Evolutionary conservation across 768 basidiomycete genomes (phyloP).

Genomic region (Holtermannia corniformis): DNA sequence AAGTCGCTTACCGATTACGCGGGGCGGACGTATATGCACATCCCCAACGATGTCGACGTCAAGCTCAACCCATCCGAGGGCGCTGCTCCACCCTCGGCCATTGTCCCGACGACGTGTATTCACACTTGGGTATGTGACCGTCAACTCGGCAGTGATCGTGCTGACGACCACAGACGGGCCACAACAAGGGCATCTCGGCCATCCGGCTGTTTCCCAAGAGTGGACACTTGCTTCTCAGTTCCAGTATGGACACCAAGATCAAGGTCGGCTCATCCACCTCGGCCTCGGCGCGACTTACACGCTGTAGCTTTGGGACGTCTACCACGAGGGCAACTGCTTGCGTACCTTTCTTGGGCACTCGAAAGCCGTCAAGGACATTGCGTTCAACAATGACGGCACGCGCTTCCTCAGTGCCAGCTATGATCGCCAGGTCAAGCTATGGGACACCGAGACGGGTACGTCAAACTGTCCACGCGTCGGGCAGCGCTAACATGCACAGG

Average conservation of each 20-base stretch:
- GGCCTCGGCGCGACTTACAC: background rate
- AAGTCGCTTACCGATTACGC: constrained; percentile 95
- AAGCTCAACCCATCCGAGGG: constrained; percentile 68
- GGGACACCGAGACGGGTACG: constrained; percentile 99
- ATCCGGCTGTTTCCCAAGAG: constrained; percentile 86
- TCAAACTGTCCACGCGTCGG: no score
- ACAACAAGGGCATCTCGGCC: constrained; percentile 90
- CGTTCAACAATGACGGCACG: constrained; percentile 86
- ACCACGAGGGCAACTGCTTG: constrained; percentile 90
- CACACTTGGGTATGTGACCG: constrained; percentile 64
- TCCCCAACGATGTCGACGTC: constrained; percentile 80
- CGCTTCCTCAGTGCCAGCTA: constrained; percentile 86
- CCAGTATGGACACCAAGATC: constrained; percentile 96
- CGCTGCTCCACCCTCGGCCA: constrained; percentile 63
- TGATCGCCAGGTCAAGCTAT: constrained; percentile 95
- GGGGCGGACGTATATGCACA: constrained; percentile 92
- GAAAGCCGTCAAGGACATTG: constrained; percentile 92
- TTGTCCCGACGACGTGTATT: constrained; percentile 87
- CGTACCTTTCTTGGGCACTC: constrained; percentile 95
- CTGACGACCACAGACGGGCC: constrained; percentile 66
- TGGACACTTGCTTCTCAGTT: constrained; percentile 85
- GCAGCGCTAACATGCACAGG: no score
- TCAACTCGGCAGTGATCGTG: background rate
- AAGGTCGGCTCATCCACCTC: constrained; percentile 52
- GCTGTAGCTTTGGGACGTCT: constrained; percentile 87